These are phyloP conservation scores for Roridomyces roridus DNA, from an alignment of 768 basidiomycete genomes.

Conservation along the genomic window DNA sequence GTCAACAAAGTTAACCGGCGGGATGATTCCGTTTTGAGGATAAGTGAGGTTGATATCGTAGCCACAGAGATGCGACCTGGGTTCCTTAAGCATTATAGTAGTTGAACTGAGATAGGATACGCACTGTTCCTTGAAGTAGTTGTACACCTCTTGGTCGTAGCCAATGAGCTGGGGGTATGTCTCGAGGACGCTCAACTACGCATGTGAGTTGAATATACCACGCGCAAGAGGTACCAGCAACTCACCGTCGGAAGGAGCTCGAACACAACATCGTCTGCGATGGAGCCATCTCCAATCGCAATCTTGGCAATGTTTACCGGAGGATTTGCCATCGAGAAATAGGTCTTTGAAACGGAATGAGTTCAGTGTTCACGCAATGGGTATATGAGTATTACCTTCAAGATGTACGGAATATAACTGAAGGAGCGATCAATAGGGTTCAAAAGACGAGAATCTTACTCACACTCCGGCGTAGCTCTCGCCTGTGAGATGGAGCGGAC, in stretches of 20 bases:
- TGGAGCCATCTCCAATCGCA: conserved; percentile 72
- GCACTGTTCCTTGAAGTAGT: conserved; percentile 74
- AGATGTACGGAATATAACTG: conserved; percentile 62
- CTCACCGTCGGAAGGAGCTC: conserved; percentile 62
- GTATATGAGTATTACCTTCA: conserved; percentile 42
- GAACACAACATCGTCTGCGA: conserved; percentile 57
- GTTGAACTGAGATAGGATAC: conserved; percentile 29
- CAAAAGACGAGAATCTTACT: conserved; percentile 53
- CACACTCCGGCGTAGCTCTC: conserved; percentile 81
- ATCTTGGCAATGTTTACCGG: conserved; percentile 74
- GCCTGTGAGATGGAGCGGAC: conserved; percentile 72
- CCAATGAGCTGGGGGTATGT: conserved; percentile 81
- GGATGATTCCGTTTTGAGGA: conserved; percentile 63
- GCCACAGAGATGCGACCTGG: conserved; percentile 66
- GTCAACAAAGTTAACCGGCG: conserved; percentile 42
- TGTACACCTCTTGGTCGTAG: conserved; percentile 69
- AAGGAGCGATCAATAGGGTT: not conserved
- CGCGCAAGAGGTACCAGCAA: conserved; percentile 1
- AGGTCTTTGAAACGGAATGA: conserved; percentile 37
- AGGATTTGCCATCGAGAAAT: conserved; percentile 65
- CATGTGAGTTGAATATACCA: not conserved
- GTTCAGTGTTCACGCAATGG: not conserved
- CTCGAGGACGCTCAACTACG: conserved; percentile 61
- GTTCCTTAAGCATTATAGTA: not conserved
- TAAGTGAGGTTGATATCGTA: conserved; percentile 74